Base-by-base conservation (phyloP, 148 eudicot genomes). In the Amaranthus hypochondriacus region DNA sequence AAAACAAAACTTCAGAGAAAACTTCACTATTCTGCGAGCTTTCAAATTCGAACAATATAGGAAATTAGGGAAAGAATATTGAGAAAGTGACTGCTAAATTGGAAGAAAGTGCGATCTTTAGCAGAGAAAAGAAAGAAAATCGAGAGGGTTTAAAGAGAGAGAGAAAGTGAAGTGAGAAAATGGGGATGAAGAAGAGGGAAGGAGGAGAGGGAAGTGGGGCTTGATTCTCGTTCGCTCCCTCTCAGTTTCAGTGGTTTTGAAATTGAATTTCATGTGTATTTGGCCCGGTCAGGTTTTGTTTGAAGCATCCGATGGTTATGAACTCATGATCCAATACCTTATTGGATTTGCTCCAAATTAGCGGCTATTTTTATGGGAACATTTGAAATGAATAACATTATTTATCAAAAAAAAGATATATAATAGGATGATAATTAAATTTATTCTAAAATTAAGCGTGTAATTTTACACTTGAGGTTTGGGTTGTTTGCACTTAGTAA, bases 231-330 rank as follows among this genome's bases (percentile, higher is more conserved):
- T 58, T 76, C 62, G 68, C 78, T 76, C 78, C 78, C 78, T 76
- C 78, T 76, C 78, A 76, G 73, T 68, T 59, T 76, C 44, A 76
- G 18, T 48, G 78, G 68, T 69, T 76, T 76, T 76, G 68, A 76
- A 68, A 75, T 76, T 76, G 67, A 59, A 52, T 58, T 76, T 61
- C 55, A 59, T 60, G 9, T 57, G 48, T 48, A 11, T 75, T 69
- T 66, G 5, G 65, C 66, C 66, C 52, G 77, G 65, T 66, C 47
- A 5, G 64, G 28, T 65, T 75, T 66, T 66, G n/a, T 7, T 9
- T 0, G 3, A 0, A 13, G 54, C 44, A 64, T 73, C 76, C 0
- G 0, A 64, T 18, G 76, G 62, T 42, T 73, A 18, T 18, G 18
- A 18, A 18, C 18, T 18, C 18, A 18, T 18, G 18, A 18, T 18